A percentile compares a stretch with the other conserved stretches of the same genome.
Conservation (phyloP, 2,329 filamentous ascomycete species). For the Alternaria ethzedia region DNA sequence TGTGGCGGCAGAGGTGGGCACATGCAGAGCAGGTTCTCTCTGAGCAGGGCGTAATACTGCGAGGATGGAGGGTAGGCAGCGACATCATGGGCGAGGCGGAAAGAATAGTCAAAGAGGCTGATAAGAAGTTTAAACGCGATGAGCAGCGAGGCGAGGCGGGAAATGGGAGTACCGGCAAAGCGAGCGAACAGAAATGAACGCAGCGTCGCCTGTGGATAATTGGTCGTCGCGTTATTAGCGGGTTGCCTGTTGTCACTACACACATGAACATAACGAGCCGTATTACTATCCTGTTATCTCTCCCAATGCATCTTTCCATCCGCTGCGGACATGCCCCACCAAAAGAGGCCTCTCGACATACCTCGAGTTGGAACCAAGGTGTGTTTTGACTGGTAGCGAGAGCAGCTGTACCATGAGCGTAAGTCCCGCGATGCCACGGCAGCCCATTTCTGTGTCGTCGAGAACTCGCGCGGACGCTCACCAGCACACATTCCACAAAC, state of each 20-base stretch:
- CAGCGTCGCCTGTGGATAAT: too few relatives aligned
- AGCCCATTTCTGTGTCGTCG: background rate
- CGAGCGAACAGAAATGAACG: background rate
- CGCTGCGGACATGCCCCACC: background rate
- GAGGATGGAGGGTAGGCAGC: slow-evolving; percentile 74
- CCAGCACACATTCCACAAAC: background rate
- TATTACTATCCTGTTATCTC: background rate
- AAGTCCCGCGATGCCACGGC: background rate
- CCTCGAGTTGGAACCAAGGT: background rate
- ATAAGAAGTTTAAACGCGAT: slow-evolving; percentile 44
- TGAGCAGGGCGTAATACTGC: slow-evolving; percentile 69
- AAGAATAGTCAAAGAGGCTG: slow-evolving; percentile 65
- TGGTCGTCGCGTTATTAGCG: background rate
- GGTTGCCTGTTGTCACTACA: background rate
- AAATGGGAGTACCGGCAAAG: background rate
- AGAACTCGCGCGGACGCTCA: background rate
- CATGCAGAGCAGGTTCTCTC: slow-evolving; percentile 69
- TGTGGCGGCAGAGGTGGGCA: slow-evolving; percentile 73
- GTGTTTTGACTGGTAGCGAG: background rate
- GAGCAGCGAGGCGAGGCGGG: background rate
- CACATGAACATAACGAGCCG: background rate
- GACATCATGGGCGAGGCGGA: slow-evolving; percentile 73
- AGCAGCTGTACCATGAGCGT: background rate
- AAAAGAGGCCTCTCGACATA: background rate
- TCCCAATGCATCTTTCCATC: background rate